Evolutionary conservation across 163 green algal species (phyloP), one percentile per base, ranked within the genome.

Genomic region (Chlorella variabilis): DNA sequence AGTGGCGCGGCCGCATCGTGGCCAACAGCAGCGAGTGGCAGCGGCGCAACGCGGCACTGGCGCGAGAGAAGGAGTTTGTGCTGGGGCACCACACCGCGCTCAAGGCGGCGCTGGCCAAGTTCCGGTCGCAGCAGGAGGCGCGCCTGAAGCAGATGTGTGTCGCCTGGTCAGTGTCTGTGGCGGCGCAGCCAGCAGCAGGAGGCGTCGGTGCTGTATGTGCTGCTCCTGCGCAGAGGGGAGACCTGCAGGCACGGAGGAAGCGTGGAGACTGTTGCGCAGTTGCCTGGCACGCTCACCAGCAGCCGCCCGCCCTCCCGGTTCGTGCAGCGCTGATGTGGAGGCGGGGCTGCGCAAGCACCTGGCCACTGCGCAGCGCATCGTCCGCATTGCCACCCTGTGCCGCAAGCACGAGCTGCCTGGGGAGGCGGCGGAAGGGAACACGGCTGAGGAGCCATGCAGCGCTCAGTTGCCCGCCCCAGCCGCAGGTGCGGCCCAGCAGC

Each of bases 1-100:
- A 82, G 63, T 82, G 76, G 76, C 77, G 77, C 27, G 77, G 77
- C 51, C 66, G 66, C 38, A 68, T 83, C 6, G 77, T 83, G 51
- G 27, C 66, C 77, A 77, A 85, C 69, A 74, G 23, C 54, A 56
- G 62, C 27, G 74, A 80, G 71, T 85, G 80, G 80, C 42, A 70
- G 61, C 69, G 82, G n/a, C 66, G 48, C 59, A 80, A 80, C 29
- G 31, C 45, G 20, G 69, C 75, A 2, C 49, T 73, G 63, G 65
- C 65, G 1, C 4, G 31, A 2, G 77, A 83, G 66, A 83, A 83
- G 77, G 77, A 83, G 49, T 34, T 61, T 45, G 49, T 83, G 66
- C 36, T 83, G 49, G 77, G 66, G 65, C 77, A 77, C 49, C 77
- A 83, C 77, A 77, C 62, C 2, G 66, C 77, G 36, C 77, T 83